A percentile compares a stretch with the other conserved stretches of the same genome.
These are phyloP conservation scores for Sclerotinia nivalis DNA, from an alignment of 2,329 filamentous ascomycete genomes.

Conservation along the genomic window DNA sequence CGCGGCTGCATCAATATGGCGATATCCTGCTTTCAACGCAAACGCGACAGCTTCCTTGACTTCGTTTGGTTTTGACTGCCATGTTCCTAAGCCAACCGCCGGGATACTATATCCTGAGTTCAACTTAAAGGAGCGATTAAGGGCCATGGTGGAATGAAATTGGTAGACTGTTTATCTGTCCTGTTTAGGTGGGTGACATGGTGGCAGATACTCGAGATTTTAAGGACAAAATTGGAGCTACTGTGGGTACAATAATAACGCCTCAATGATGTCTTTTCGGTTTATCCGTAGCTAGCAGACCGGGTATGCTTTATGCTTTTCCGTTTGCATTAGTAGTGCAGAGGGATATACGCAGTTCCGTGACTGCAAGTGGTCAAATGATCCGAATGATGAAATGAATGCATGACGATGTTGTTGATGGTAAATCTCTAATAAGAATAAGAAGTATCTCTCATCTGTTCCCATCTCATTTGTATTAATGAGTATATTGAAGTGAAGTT, in stretches of 20 bases:
- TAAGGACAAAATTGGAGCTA: background rate
- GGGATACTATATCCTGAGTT: slow-evolving; percentile 42
- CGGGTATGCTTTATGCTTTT: slow-evolving; percentile 21
- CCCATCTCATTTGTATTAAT: background rate
- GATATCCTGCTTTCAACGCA: slow-evolving; percentile 51
- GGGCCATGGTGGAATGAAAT: slow-evolving; percentile 21
- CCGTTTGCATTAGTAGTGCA: slow-evolving; percentile 1
- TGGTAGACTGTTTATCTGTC: background rate
- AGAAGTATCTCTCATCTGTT: background rate
- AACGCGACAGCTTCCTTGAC: slow-evolving; percentile 43
- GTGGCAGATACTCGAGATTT: background rate
- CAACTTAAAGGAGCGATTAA: slow-evolving; percentile 36
- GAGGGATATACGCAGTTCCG: background rate
- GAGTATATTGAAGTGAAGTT: background rate
- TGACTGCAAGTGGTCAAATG: background rate
- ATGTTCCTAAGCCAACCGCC: slow-evolving; percentile 48
- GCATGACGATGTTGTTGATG: background rate
- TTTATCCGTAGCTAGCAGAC: slow-evolving; percentile 16
- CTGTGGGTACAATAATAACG: background rate
- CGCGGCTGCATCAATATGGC: slow-evolving; percentile 61
- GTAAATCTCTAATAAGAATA: background rate
- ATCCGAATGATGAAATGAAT: background rate
- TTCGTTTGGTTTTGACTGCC: slow-evolving; percentile 50
- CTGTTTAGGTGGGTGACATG: background rate
- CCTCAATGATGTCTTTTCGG: slow-evolving; percentile 5